These are phyloP conservation scores for Fusarium sp. DNA, from an alignment of 2,329 filamentous ascomycete genomes.

Conservation along the genomic window DNA sequence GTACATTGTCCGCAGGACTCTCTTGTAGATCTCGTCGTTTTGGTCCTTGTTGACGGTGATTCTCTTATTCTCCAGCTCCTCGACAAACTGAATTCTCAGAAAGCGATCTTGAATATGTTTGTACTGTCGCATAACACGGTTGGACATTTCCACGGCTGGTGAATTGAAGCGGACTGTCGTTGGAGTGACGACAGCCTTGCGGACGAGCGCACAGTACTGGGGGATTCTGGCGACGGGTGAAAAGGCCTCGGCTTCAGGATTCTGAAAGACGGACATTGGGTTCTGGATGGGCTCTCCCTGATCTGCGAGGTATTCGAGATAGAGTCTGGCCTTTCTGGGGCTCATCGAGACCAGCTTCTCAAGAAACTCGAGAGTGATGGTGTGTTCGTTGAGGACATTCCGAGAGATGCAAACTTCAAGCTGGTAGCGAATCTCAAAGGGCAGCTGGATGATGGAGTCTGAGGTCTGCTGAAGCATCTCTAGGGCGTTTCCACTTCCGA, in stretches of 20 bases:
- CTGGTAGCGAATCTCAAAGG: constrained; percentile 86
- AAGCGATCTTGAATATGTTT: constrained; percentile 80
- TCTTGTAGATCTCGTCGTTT: constrained; percentile 78
- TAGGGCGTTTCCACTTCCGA: constrained; percentile 40
- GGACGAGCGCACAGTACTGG: constrained; percentile 78
- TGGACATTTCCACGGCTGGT: constrained; percentile 86
- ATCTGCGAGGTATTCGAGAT: constrained; percentile 81
- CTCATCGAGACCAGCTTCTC: constrained; percentile 63
- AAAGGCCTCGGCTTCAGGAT: constrained; percentile 62
- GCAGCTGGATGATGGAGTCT: constrained; percentile 55
- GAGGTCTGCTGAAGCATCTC: constrained; percentile 44
- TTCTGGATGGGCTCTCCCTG: constrained; percentile 72
- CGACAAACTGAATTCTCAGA: constrained; percentile 88
- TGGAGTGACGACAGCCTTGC: constrained; percentile 85
- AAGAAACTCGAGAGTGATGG: constrained; percentile 76
- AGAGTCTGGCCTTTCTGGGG: constrained; percentile 66
- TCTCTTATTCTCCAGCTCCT: constrained; percentile 75
- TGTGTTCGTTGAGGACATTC: constrained; percentile 80
- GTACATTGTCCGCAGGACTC: constrained; percentile 77
- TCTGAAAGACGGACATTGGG: constrained; percentile 78
- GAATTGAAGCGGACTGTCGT: constrained; percentile 83
- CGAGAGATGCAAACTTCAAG: constrained; percentile 93
- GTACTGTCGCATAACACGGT: constrained; percentile 84
- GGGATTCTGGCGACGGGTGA: constrained; percentile 68
- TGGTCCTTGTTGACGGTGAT: constrained; percentile 65